phyloP scores from a whole-genome alignment of 1,284 basidiomycete genomes.

The Malassezia cuniculi region DNA sequence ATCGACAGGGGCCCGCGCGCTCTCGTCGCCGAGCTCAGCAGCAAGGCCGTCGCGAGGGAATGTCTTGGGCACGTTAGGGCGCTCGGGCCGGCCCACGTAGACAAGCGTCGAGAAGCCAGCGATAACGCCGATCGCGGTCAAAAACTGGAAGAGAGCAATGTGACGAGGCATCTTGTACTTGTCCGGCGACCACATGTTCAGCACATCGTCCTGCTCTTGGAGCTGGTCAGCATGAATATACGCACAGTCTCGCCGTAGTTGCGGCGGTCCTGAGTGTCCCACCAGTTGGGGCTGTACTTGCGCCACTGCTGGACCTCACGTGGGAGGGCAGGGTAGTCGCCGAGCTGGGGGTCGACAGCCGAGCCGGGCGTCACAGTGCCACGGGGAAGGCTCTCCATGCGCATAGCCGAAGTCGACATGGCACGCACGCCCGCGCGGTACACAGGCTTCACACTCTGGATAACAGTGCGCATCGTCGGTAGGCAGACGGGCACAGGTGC shows the following conservation, averaged over 20 bases:
- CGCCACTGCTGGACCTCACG: constrained; percentile 29
- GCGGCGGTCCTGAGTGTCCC: constrained; percentile 42
- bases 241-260: constrained; percentile 43
- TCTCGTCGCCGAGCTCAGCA: constrained; percentile 26
- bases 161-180: constrained; percentile 26
- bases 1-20: constrained; percentile 7
- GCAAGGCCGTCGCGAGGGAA: constrained; percentile 41
- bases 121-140: constrained; percentile 23
- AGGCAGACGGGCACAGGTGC: neutral
- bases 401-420: constrained; percentile 1
- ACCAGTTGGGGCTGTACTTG: constrained; percentile 37
- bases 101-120: constrained; percentile 23
- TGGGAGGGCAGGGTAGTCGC: constrained; percentile 40
- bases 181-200: constrained; percentile 44
- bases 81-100: constrained; percentile 28
- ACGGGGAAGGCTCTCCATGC: constrained; percentile 2
- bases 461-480: constrained; percentile 2
- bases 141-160: constrained; percentile 32
- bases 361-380: constrained; percentile 11
- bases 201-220: constrained; percentile 42
- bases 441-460: constrained; percentile 4
- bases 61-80: constrained; percentile 34
- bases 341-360: constrained; percentile 40
- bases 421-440: constrained; percentile 2
- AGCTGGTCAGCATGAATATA: constrained; percentile 17